These are phyloP conservation scores for Polysphondylium violaceum DNA, from an alignment of 78 protist species.

Conservation along the genomic window DNA sequence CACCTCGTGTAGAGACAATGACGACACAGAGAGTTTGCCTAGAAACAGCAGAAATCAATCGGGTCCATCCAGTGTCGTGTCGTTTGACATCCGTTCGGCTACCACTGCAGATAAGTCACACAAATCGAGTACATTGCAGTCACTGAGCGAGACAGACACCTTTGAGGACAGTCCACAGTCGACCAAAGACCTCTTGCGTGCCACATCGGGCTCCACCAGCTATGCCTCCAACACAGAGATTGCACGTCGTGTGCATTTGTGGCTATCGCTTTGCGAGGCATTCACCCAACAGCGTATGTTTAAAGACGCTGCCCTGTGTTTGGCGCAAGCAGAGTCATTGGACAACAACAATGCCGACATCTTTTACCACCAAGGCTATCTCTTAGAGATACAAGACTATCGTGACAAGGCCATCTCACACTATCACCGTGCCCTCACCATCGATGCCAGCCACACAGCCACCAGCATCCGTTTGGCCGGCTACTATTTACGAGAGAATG, in stretches of 20 bases:
- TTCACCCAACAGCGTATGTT: conserved; percentile 70
- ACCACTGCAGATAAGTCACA: conserved; percentile 42
- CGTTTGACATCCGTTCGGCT: conserved; percentile 51
- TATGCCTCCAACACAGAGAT: neutral
- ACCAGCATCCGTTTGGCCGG: conserved; percentile 45
- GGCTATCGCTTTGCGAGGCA: conserved; percentile 70
- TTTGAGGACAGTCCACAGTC: conserved; percentile 15
- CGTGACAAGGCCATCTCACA: neutral
- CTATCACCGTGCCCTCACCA: conserved; percentile 47
- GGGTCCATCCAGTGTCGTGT: conserved; percentile 54
- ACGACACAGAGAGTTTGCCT: conserved; percentile 35
- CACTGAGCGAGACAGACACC: conserved; percentile 1
- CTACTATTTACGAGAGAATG: conserved; percentile 23
- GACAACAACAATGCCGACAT: conserved; percentile 31
- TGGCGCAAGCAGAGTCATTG: conserved; percentile 41
- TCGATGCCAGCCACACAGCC: conserved; percentile 63
- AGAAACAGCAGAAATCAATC: conserved; percentile 4
- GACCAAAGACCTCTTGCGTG: conserved; percentile 6
- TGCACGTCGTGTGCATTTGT: conserved; percentile 19
- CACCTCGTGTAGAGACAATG: conserved; percentile 49
- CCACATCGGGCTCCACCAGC: neutral
- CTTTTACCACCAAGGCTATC: conserved; percentile 62
- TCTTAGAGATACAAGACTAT: conserved; percentile 53
- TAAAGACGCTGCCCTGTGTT: conserved; percentile 66
- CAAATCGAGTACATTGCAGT: neutral